Base-by-base conservation (phyloP, 139 green algal species). In the Spirogloea muscicola region DNA sequence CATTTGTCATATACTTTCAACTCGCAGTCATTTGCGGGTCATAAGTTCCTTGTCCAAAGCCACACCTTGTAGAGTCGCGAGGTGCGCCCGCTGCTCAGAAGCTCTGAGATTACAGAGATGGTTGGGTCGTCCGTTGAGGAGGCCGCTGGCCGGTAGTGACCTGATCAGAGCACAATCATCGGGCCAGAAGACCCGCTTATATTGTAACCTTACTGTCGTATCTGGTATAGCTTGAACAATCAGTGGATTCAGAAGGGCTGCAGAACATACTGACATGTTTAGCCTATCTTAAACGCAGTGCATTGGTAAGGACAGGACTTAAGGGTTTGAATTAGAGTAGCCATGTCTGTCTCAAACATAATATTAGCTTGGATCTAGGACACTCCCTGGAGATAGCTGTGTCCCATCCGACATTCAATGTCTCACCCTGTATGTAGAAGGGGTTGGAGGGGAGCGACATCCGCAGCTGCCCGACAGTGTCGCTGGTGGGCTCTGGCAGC, bases 61-160 rank as follows among this genome's bases (percentile, higher is more conserved):
- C n/a, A n/a, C n/a, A n/a, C 38, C 49, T 73, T 38, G 42, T 86
- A 84, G 58, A 93, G 68, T n/a, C 89, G 85, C 2, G 77, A 81
- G 58, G 78, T 85, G 3, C 89, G 64, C 6, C 76, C 64, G 44
- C 83, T 79, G 25, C 71, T 83, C 33, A 94, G 77, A 29, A 90
- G 31, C 36, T 89, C 86, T 49, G 71, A 80, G 78, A 85, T 62
- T 0, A 63, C 39, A 39, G 36, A 48, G 10, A 60, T 27, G 39
- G 13, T 4, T 7, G 34, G 39, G 37, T 76, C 67, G 34, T 43
- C 31, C 36, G 59, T 18, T 1, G 49, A 55, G 74, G 43, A 79
- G 39, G 72, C 57, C 6, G 44, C 67, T 18, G 90, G 90, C 1
- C 90, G 72, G 72, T 92, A 95, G 71, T 84, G 95, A 3, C 82